A percentile compares a stretch with the other conserved stretches of the same genome.
Evolutionary conservation across 306 rosid genomes (phyloP).

Genomic region (Pterocarpus santalinus): DNA sequence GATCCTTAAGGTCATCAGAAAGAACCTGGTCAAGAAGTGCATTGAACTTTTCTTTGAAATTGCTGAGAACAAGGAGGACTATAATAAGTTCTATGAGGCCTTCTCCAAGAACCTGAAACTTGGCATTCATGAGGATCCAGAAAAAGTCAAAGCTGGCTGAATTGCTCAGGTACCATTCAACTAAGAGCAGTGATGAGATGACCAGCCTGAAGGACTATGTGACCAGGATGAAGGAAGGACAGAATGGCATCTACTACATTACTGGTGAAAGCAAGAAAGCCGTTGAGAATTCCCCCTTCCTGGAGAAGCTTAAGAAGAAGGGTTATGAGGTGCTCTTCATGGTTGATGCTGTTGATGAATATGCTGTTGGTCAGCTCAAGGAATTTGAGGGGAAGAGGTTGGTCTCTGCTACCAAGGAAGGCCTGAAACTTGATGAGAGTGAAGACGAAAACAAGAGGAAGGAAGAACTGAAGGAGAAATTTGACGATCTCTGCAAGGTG

Average conservation of each 20-base stretch:
- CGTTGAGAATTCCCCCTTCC: constrained; percentile 93
- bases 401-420: constrained; percentile 95
- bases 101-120: constrained; percentile 92
- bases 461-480: constrained; percentile 78
- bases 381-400: constrained; percentile 94
- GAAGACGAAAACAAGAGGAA: constrained; percentile 79
- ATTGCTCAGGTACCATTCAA: constrained; percentile 83
- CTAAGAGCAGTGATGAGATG: constrained; percentile 91
- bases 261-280: constrained; percentile 97
- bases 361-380: constrained; percentile 91
- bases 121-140: constrained; percentile 81
- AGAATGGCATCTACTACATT: constrained; percentile 82
- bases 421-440: constrained; percentile 82
- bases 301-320: constrained; percentile 90
- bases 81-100: constrained; percentile 87
- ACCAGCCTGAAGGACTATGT: constrained; percentile 94
- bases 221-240: constrained; percentile 98
- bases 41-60: constrained; percentile 86
- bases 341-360: constrained; percentile 97
- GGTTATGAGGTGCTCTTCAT: constrained; percentile 84
- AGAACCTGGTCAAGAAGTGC: constrained; percentile 92
- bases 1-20: constrained; percentile 88
- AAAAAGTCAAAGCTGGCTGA: constrained; percentile 91
- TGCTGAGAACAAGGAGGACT: constrained; percentile 97
- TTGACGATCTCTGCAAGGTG: constrained; percentile 87